Evolutionary conservation across 805 yeast species (phyloP), one percentile per base, ranked within the genome.

Genomic region (Ogataea neopini): DNA sequence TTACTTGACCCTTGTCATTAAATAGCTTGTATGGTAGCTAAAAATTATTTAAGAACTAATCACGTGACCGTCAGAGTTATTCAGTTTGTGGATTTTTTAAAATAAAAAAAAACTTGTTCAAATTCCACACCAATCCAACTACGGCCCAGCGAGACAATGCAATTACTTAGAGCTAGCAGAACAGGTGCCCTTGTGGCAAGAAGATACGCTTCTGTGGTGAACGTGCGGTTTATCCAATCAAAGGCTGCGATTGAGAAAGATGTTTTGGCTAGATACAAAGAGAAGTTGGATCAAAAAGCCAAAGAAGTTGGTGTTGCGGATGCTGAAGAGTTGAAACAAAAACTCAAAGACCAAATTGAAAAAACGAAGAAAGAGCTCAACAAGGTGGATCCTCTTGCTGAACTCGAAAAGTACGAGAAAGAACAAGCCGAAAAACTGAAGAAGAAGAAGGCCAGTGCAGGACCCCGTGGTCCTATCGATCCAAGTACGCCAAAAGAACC

Each of bases 371-470:
- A 71, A 49, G 79, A 81, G 48, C 70, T 86, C 59, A 75, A 73
- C 60, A 78, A 73, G 46, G 67, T 86, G 11, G 95, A 88, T 61
- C 94, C 94, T 0, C 68, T 86, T 54, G 71, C 76, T 43, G 87
- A 83, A 50, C 67, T 85, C n/a, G 86, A 83, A 53, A 80, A 77
- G 34, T 68, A 52, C 44, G 70, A 66, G 48, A 59, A 51, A 48
- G 58, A 58, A 7, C 54, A 54, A 44, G 47, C 52, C 25, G 45
- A 56, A 2, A 46, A 53, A 11, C 54, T 52, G 20, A 28, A 47
- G 43, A 45, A 55, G 15, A 50, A 58, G 28, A 61, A 30, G 34
- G 34, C 34, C 15, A n/a, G 67, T 1, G 61, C 70, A 43, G 63
- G 48, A 37, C 36, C 53, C 4, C 44, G 61, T 17, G 62, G 59